Percentiles rank a stretch among this genome's conserved stretches.
Evolutionary conservation across 768 basidiomycete genomes (phyloP).

Genomic region (Erythrobasidium yunnanense): DNA sequence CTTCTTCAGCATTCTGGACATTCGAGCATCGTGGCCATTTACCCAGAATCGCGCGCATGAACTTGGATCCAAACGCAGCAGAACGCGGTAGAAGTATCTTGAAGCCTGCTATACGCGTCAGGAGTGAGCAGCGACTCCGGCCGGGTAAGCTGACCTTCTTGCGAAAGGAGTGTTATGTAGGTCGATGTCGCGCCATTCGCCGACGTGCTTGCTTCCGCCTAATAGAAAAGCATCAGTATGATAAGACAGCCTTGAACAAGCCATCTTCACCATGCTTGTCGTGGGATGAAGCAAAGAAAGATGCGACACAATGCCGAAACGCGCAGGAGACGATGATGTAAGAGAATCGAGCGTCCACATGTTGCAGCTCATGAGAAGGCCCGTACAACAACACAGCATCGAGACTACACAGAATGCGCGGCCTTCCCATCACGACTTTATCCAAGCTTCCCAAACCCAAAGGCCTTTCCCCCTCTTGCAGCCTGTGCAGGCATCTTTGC

Average conservation of each 20-base stretch:
- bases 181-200: neutral
- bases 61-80: slow-evolving; percentile 7
- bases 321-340: no score
- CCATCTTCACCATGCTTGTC: no score
- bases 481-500: neutral
- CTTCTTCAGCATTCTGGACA: neutral
- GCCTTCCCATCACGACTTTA: neutral
- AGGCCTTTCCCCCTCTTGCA: neutral
- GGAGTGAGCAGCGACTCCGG: no score
- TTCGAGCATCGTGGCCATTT: neutral
- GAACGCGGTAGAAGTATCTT: slow-evolving; percentile 4
- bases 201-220: neutral
- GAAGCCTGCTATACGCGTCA: neutral
- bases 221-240: neutral
- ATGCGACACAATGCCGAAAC: no score
- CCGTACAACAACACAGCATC: no score
- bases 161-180: neutral
- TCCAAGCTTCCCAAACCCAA: slow-evolving; percentile 15
- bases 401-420: neutral
- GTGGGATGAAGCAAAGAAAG: no score
- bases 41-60: neutral
- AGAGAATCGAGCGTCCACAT: no score
- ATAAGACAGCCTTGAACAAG: no score
- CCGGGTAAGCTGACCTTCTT: neutral
- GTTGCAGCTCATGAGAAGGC: no score